Base-by-base conservation (phyloP, 2,329 filamentous ascomycete genomes). In the Westerdykella aurantiaca region DNA sequence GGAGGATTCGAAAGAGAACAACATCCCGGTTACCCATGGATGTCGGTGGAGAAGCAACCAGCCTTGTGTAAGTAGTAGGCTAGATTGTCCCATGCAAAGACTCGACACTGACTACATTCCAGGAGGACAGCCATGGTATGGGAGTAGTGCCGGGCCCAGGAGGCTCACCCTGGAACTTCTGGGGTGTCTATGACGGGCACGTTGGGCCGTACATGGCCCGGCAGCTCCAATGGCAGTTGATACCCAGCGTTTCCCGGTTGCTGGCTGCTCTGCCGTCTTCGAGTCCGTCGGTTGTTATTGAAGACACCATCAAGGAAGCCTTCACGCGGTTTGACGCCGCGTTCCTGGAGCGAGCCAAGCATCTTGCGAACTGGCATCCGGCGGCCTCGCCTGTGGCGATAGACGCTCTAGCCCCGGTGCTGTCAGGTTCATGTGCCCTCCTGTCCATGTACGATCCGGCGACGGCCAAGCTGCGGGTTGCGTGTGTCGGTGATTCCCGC, bases 401-500 rank as follows among this genome's bases (percentile, higher is more conserved):
- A 14, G 43, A 47, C 4, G 53, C 55, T 3, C 58, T 73, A 2
- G 56, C 57, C 0, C 61, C 68, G 25, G 72, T 68, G 1, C 69
- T 71, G 41, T 66, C 73, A 1, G 82, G 82, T 5, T 83, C 80
- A 4, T 85, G 81, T 50, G 82, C 82, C 10, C 67, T 85, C 1
- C 68, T 86, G 1, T 73, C 81, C 0, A 64, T 84, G 1, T 85
- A 79, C 55, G 81, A 87, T 48, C 72, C 79, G 0, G 45, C 53
- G 0, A 69, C 69, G 1, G 69, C 70, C 5, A 77, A 69, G 0
- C 64, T 87, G 0, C 76, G 78, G 18, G 80, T 84, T 2, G 83
- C 83, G 0, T 82, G 80, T 48, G 78, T 78, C 0, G 84, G 84
- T 0, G 83, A 87, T 64, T 85, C 80, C 1, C 74, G 82, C 31